A percentile compares a stretch with the other conserved stretches of the same genome.
phyloP scores from a whole-genome alignment of 345 rosid species.

The Brassica juncea region DNA sequence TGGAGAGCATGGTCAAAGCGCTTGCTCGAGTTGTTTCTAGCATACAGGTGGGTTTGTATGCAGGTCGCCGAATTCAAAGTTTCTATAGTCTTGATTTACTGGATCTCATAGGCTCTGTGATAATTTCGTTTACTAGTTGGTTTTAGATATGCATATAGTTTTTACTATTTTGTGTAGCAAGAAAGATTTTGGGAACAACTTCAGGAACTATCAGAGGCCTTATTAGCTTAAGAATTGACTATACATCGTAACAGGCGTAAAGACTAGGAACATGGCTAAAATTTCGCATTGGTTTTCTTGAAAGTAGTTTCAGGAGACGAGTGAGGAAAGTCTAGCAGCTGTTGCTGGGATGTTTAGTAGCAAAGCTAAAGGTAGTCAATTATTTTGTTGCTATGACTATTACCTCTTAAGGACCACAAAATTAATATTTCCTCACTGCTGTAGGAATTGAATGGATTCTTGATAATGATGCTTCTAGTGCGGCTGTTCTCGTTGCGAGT shows the following conservation, averaged over 20 bases:
- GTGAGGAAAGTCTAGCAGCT: slow-evolving; percentile 94
- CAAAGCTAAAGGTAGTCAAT: slow-evolving; percentile 91
- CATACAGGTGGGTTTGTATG: slow-evolving; percentile 67
- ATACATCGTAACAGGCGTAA: background rate
- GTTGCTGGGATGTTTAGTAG: slow-evolving; percentile 99
- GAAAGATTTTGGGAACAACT: background rate
- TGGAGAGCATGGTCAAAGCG: slow-evolving; percentile 95
- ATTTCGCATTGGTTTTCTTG: slow-evolving; percentile 34
- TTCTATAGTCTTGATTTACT: slow-evolving; percentile 18
- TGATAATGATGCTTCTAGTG: slow-evolving; percentile 95
- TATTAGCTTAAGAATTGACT: slow-evolving; percentile 8
- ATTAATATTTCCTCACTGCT: slow-evolving; percentile 12
- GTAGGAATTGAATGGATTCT: slow-evolving; percentile 98
- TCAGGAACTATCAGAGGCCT: slow-evolving; percentile 12
- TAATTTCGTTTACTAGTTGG: background rate
- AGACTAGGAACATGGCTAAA: slow-evolving; percentile 22
- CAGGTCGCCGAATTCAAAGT: slow-evolving; percentile 1
- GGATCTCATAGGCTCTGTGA: slow-evolving; percentile 4
- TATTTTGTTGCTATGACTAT: slow-evolving; percentile 7
- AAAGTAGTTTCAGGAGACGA: slow-evolving; percentile 83
- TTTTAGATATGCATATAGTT: slow-evolving; percentile 3
- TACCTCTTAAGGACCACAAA: background rate
- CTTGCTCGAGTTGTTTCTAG: slow-evolving; percentile 96
- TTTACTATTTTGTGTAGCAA: slow-evolving; percentile 13
- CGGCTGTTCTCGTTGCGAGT: slow-evolving; percentile 97